Conservation (phyloP, 2,329 filamentous ascomycete species). For the Alternaria triticina region DNA sequence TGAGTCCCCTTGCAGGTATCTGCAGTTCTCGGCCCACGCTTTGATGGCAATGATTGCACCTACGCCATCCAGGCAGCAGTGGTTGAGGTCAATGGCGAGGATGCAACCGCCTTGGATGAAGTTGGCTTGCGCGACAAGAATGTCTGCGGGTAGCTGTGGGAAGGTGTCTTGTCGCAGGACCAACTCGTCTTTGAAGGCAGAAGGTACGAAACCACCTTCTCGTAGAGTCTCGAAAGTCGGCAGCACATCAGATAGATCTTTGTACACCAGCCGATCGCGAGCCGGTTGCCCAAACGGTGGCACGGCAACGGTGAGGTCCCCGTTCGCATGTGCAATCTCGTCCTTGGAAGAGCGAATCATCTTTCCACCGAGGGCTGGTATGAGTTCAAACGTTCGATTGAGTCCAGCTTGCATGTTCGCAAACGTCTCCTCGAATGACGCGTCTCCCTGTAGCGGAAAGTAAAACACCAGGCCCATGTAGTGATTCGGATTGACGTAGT, state of each 20-base stretch:
- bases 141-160: conserved; percentile 25
- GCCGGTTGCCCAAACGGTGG: conserved; percentile 14
- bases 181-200: conserved; percentile 22
- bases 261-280: conserved; percentile 19
- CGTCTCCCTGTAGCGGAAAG: conserved; percentile 39
- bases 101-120: conserved; percentile 37
- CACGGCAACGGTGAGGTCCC: conserved; percentile 29
- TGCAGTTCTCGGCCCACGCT: conserved; percentile 35
- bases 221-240: conserved; percentile 23
- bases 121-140: conserved; percentile 36
- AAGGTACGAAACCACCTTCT: conserved; percentile 22
- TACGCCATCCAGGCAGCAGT: conserved; percentile 29
- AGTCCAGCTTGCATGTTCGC: conserved; percentile 44
- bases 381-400: conserved; percentile 42
- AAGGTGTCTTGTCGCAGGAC: conserved; percentile 20
- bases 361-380: conserved; percentile 48
- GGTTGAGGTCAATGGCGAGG: conserved; percentile 25
- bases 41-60: conserved; percentile 29
- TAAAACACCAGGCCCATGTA: conserved; percentile 46
- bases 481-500: conserved; percentile 23
- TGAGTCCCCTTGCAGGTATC: conserved; percentile 25
- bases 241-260: conserved; percentile 25
- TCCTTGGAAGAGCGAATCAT: conserved; percentile 41
- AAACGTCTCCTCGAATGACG: conserved; percentile 40
- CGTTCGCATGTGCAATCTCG: conserved; percentile 36